Evolutionary conservation across 345 rosid species (phyloP).

Genomic region (Hevea brasiliensis): DNA sequence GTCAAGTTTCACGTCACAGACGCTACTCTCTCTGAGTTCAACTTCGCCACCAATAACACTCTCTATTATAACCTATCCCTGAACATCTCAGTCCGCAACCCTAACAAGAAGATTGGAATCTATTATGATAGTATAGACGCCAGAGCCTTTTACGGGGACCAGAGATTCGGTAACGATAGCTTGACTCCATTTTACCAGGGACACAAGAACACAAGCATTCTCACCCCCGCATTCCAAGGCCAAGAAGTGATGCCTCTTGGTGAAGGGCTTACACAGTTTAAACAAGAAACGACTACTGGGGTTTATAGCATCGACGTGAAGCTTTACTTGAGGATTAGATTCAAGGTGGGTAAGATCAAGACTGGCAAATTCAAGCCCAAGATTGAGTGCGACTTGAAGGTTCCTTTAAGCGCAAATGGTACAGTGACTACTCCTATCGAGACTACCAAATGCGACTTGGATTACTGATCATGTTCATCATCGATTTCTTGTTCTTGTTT

Average conservation of each 20-base stretch:
- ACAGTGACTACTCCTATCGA: slow-evolving; percentile 17
- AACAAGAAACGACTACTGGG: slow-evolving; percentile 41
- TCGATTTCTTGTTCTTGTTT: neutral
- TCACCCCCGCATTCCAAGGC: slow-evolving; percentile 33
- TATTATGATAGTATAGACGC: too few species aligned
- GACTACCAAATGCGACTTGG: slow-evolving; percentile 49
- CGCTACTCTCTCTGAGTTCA: slow-evolving; percentile 39
- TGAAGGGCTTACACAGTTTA: slow-evolving; percentile 25
- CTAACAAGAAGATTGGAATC: too few species aligned
- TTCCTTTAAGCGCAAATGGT: slow-evolving; percentile 44
- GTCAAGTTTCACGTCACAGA: slow-evolving; percentile 44
- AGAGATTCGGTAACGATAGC: too few species aligned
- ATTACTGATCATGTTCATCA: slow-evolving; percentile 29
- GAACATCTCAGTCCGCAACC: too few species aligned
- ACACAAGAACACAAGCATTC: too few species aligned
- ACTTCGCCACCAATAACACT: too few species aligned
- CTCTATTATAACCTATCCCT: too few species aligned
- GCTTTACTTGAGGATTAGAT: slow-evolving; percentile 54
- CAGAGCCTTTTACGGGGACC: too few species aligned
- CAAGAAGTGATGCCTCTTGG: slow-evolving; percentile 32
- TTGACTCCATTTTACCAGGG: too few species aligned
- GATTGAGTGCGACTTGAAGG: slow-evolving; percentile 57
- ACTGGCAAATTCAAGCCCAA: slow-evolving; percentile 48
- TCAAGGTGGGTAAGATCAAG: slow-evolving; percentile 60
- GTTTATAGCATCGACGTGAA: slow-evolving; percentile 53